Evolutionary conservation across 805 yeast species (phyloP).

Genomic region (Kazachstania bromeliacearum): DNA sequence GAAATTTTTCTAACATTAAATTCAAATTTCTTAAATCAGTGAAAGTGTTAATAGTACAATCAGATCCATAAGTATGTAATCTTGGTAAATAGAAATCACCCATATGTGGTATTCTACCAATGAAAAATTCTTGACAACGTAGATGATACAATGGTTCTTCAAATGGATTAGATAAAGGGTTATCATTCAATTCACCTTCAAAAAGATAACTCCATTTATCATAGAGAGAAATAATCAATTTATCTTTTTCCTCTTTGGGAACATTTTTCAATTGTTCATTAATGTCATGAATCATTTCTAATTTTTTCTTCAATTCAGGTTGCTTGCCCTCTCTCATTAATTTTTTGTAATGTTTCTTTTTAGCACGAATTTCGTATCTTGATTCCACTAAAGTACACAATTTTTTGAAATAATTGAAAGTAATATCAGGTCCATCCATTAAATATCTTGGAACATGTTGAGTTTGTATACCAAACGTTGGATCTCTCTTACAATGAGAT

Average conservation of each 20-base stretch:
- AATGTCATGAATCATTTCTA: conserved; percentile 10
- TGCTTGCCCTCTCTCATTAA: conserved; percentile 13
- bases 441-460: conserved; percentile 18
- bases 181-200: conserved; percentile 16
- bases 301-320: conserved; percentile 10
- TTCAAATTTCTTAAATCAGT: conserved; percentile 13
- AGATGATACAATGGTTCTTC: conserved; percentile 18
- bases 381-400: conserved; percentile 13
- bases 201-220: conserved; percentile 16
- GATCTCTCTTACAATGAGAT: conserved; percentile 19
- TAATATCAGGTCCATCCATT: conserved; percentile 13
- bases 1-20: conserved; percentile 9
- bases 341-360: conserved; percentile 18
- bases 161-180: conserved; percentile 19
- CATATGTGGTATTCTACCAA: conserved; percentile 21
- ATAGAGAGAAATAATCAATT: conserved; percentile 5
- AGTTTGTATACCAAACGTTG: conserved; percentile 18
- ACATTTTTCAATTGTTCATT: conserved; percentile 6
- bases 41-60: conserved; percentile 9
- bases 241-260: conserved; percentile 8
- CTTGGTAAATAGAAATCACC: conserved; percentile 25
- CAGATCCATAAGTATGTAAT: conserved; percentile 15
- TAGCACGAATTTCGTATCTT: conserved; percentile 14
- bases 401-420: conserved; percentile 12
- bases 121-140: conserved; percentile 19